Evolutionary conservation across 352 stramenopile species (phyloP).

Genomic region (Peronospora tabacina): DNA sequence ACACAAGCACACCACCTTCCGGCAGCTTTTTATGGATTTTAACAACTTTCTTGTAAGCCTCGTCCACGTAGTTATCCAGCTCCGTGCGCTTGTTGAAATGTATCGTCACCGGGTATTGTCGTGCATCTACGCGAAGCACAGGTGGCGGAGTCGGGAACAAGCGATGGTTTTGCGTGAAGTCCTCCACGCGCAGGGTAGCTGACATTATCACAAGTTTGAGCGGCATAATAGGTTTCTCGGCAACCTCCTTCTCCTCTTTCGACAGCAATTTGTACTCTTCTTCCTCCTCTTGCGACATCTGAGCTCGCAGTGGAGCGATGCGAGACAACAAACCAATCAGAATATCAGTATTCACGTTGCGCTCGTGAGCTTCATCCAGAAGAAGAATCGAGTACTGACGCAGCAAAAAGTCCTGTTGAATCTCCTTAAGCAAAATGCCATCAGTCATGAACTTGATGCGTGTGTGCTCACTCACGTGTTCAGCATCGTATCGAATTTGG

Average conservation of each 20-base stretch:
- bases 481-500: slow-evolving; percentile 97
- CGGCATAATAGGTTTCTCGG: slow-evolving; percentile 56
- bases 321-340: slow-evolving; percentile 93
- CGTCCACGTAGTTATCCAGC: slow-evolving; percentile 94
- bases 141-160: slow-evolving; percentile 90
- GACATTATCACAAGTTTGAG: slow-evolving; percentile 95
- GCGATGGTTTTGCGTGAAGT: slow-evolving; percentile 92
- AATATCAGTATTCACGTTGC: slow-evolving; percentile 95
- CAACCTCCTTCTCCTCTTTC: slow-evolving; percentile 30
- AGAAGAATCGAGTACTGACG: slow-evolving; percentile 75
- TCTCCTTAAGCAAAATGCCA: slow-evolving; percentile 97
- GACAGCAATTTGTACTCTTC: slow-evolving; percentile 43
- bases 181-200: slow-evolving; percentile 94
- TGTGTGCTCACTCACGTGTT: slow-evolving; percentile 86
- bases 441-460: slow-evolving; percentile 99
- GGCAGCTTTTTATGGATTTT: slow-evolving; percentile 98
- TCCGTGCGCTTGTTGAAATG: slow-evolving; percentile 98
- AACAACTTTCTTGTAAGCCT: slow-evolving; percentile 92
- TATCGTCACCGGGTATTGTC: slow-evolving; percentile 95
- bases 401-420: slow-evolving; percentile 82
- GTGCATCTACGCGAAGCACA: slow-evolving; percentile 90
- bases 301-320: slow-evolving; percentile 87
- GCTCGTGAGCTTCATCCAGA: slow-evolving; percentile 95
- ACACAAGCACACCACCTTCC: slow-evolving; percentile 94
- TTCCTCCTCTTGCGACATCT: slow-evolving; percentile 76